Conservation (phyloP, 2,329 filamentous ascomycete genomes). For the Fusarium sp. region DNA sequence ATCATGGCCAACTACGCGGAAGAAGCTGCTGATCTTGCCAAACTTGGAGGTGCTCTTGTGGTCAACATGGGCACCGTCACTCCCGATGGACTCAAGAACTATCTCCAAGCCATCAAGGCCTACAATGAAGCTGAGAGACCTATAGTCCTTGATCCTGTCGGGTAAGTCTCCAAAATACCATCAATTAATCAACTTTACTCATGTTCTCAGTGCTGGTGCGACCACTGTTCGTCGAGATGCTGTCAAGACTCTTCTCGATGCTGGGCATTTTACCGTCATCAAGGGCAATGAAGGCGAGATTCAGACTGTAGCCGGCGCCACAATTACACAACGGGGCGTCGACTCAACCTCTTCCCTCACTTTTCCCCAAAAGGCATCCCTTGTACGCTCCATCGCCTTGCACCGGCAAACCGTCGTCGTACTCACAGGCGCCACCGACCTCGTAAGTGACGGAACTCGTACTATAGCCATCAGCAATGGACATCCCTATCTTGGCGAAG, state of each 20-base stretch:
- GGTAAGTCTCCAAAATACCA: slow-evolving; percentile 58
- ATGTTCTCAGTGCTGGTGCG: slow-evolving; percentile 73
- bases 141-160: slow-evolving; percentile 89
- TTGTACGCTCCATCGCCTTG: slow-evolving; percentile 74
- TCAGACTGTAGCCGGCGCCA: slow-evolving; percentile 71
- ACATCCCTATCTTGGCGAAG: slow-evolving; percentile 72
- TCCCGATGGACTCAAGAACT: slow-evolving; percentile 76
- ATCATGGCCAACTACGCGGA: slow-evolving; percentile 93
- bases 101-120: slow-evolving; percentile 77
- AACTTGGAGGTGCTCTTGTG: slow-evolving; percentile 80
- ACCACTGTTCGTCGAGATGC: slow-evolving; percentile 78
- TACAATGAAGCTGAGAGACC: slow-evolving; percentile 84
- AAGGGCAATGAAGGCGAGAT: slow-evolving; percentile 97
- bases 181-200: neutral
- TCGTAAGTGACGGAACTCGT: slow-evolving; percentile 77
- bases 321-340: slow-evolving; percentile 77
- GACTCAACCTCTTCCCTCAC: slow-evolving; percentile 75
- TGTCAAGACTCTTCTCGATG: slow-evolving; percentile 74
- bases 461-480: slow-evolving; percentile 81
- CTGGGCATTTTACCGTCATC: slow-evolving; percentile 85
- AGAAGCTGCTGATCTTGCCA: slow-evolving; percentile 84
- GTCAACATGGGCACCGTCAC: slow-evolving; percentile 96
- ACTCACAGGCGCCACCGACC: slow-evolving; percentile 83
- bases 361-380: slow-evolving; percentile 61
- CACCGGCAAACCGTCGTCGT: slow-evolving; percentile 75